Percentiles rank a stretch among this genome's conserved stretches.
These are phyloP conservation scores for Mycena vitilis DNA, from an alignment of 768 basidiomycete genomes.

Conservation along the genomic window DNA sequence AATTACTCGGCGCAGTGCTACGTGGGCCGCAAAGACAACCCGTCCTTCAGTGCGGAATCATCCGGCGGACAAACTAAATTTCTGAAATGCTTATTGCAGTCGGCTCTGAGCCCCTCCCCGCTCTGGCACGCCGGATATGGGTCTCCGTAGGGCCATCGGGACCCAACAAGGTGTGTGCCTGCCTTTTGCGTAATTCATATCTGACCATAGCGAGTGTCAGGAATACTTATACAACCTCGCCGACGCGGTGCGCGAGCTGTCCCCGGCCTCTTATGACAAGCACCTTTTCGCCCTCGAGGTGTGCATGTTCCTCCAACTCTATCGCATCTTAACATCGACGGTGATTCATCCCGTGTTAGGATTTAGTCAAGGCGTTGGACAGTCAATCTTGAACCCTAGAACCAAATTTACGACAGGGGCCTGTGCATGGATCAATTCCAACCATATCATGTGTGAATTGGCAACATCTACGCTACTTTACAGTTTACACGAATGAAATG, in stretches of 20 bases:
- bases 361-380: background rate
- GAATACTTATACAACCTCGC: constrained; percentile 90
- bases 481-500: too few species aligned
- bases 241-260: constrained; percentile 76
- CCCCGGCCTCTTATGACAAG: constrained; percentile 78
- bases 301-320: background rate
- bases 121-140: constrained; percentile 78
- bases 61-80: background rate
- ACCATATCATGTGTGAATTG: too few species aligned
- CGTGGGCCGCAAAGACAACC: constrained; percentile 88
- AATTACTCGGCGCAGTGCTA: constrained; percentile 67
- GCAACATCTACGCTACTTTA: too few species aligned
- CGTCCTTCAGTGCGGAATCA: constrained; percentile 80
- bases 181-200: too few species aligned
- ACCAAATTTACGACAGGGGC: too few species aligned
- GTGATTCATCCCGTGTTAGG: background rate
- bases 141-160: constrained; percentile 87
- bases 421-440: too few species aligned
- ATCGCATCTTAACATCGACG: background rate
- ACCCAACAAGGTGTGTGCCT: constrained; percentile 77
- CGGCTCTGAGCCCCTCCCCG: constrained; percentile 82
- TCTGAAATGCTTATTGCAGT: constrained; percentile 56
- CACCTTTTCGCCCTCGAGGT: constrained; percentile 86
- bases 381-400: too few species aligned
- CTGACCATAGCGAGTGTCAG: constrained; percentile 48